These are phyloP conservation scores for Penicillium herquei DNA, from an alignment of 495 filamentous ascomycete species.

Conservation along the genomic window DNA sequence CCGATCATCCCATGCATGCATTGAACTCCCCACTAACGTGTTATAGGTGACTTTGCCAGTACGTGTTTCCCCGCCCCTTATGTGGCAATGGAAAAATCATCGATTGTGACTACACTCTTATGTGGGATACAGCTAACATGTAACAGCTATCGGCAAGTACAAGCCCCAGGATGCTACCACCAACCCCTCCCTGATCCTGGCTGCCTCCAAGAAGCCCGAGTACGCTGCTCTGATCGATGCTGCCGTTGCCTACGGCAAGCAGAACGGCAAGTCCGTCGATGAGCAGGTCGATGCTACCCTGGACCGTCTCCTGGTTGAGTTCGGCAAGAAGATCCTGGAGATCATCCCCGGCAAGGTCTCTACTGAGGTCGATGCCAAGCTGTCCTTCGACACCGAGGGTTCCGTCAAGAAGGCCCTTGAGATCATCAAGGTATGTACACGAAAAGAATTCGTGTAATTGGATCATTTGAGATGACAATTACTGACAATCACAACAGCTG, in stretches of 20 bases:
- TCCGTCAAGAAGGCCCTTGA: constrained; percentile 95
- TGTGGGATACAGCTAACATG: constrained; percentile 19
- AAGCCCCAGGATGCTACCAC: constrained; percentile 99
- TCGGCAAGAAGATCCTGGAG: constrained; percentile 94
- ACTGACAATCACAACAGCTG: constrained; percentile 55
- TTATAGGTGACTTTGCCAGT: constrained; percentile 75
- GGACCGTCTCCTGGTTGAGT: constrained; percentile 94
- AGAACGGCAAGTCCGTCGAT: constrained; percentile 61
- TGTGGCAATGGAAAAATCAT: neutral
- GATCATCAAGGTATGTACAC: constrained; percentile 78
- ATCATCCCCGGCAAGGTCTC: constrained; percentile 98
- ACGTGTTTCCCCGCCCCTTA: constrained; percentile 33
- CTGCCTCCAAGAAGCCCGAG: constrained; percentile 95
- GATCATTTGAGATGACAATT: neutral
- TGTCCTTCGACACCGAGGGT: constrained; percentile 91
- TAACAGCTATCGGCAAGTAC: constrained; percentile 94
- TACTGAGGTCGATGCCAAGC: constrained; percentile 94
- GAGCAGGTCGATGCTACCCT: constrained; percentile 78
- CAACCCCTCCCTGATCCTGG: constrained; percentile 97
- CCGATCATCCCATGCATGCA: constrained; percentile 7
- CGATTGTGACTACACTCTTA: neutral
- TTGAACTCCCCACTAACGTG: constrained; percentile 20
- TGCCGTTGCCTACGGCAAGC: constrained; percentile 83
- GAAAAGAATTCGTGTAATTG: neutral
- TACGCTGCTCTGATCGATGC: constrained; percentile 90